These are phyloP conservation scores for Leccinum disarticulatum DNA, from an alignment of 768 basidiomycete genomes.

Conservation along the genomic window DNA sequence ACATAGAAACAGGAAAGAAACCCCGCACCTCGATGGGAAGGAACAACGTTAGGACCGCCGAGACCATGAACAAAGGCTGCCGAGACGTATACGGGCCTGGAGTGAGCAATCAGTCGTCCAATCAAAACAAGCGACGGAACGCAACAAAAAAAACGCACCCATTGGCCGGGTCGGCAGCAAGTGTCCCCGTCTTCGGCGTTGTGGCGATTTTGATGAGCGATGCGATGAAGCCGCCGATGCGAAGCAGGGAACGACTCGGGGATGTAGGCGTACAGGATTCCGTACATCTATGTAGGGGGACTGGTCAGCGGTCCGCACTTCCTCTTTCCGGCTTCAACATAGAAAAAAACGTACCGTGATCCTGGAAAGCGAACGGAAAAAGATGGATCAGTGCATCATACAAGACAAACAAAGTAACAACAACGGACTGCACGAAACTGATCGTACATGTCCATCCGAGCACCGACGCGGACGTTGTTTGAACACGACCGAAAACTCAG, in stretches of 20 bases:
- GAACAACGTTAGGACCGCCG: constrained; percentile 40
- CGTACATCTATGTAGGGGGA: constrained; percentile 42
- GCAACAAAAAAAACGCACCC: constrained; percentile 28
- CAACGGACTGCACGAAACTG: constrained; percentile 40
- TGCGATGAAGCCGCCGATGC: constrained; percentile 46
- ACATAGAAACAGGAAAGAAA: neutral
- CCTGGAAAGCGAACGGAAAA: constrained; percentile 5
- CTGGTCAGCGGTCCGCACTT: neutral
- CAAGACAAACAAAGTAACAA: too few relatives aligned
- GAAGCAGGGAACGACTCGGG: constrained; percentile 60
- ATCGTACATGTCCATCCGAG: constrained; percentile 49
- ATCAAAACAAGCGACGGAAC: too few relatives aligned
- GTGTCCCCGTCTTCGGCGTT: constrained; percentile 32
- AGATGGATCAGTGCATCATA: neutral
- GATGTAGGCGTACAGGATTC: constrained; percentile 55
- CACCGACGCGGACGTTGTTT: constrained; percentile 36
- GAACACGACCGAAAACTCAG: constrained; percentile 45
- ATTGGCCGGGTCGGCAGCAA: constrained; percentile 35
- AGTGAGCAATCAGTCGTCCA: neutral
- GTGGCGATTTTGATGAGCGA: constrained; percentile 51
- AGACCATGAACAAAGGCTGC: constrained; percentile 44
- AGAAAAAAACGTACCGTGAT: constrained; percentile 34
- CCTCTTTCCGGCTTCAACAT: too few relatives aligned
- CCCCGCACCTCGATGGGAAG: constrained; percentile 47
- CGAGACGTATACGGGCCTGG: constrained; percentile 48